phyloP scores from a whole-genome alignment of 495 filamentous ascomycete species.

The Friedmanniomyces endolithicus region DNA sequence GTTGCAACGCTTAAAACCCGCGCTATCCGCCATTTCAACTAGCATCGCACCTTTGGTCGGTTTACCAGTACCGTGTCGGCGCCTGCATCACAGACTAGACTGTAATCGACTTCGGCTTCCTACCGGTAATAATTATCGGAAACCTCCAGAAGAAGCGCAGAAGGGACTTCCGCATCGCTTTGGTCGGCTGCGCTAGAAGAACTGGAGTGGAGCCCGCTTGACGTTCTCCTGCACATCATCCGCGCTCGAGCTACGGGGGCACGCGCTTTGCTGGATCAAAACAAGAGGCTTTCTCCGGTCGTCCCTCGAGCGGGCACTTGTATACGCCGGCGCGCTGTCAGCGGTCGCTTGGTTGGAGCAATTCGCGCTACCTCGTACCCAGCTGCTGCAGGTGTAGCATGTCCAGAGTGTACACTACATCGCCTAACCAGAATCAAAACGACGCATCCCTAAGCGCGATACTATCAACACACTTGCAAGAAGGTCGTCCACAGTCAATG shows the following conservation, averaged over 20 bases:
- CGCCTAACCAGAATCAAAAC: slow-evolving; percentile 20
- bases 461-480: slow-evolving; percentile 23
- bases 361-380: slow-evolving; percentile 16
- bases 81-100: not conserved
- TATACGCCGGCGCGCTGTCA: slow-evolving; percentile 19
- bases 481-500: slow-evolving; percentile 47
- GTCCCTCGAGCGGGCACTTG: slow-evolving; percentile 21
- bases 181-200: slow-evolving; percentile 15
- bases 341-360: slow-evolving; percentile 14
- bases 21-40: slow-evolving; percentile 14
- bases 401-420: slow-evolving; percentile 28
- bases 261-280: slow-evolving; percentile 28
- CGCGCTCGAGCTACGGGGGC: slow-evolving; percentile 25
- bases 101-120: not conserved
- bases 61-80: not conserved
- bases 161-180: not conserved
- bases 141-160: not conserved
- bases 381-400: slow-evolving; percentile 27
- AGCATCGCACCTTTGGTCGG: slow-evolving; percentile 1
- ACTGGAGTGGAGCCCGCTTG: slow-evolving; percentile 7
- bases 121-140: not conserved
- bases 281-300: slow-evolving; percentile 24
- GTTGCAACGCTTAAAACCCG: not conserved
- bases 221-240: slow-evolving; percentile 31
- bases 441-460: slow-evolving; percentile 26